A percentile compares a stretch with the other conserved stretches of the same genome.
phyloP scores from a whole-genome alignment of 495 filamentous ascomycete species.

The Oidiodendron maius region DNA sequence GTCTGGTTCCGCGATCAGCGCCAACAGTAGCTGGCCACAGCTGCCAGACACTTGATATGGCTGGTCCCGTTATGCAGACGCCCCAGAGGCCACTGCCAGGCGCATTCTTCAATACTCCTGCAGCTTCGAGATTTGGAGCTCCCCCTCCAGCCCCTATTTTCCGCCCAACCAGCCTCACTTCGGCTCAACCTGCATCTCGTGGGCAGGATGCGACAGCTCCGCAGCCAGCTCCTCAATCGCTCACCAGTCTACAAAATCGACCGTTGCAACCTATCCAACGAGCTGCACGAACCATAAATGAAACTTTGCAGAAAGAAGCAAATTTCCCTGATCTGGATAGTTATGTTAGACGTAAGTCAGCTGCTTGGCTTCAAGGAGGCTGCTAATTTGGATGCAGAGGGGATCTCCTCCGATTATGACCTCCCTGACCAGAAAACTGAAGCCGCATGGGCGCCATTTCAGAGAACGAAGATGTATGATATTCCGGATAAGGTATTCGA shows the following conservation, averaged over 20 bases:
- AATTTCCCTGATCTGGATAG: conserved; percentile 86
- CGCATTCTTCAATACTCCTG: conserved; percentile 69
- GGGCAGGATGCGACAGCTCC: conserved; percentile 1
- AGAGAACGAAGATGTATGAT: conserved; percentile 70
- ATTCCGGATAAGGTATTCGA: conserved; percentile 86
- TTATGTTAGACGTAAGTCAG: conserved; percentile 76
- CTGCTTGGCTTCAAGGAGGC: background rate
- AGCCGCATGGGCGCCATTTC: conserved; percentile 81
- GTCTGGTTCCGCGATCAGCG: conserved; percentile 10
- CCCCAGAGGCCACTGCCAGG: conserved; percentile 64
- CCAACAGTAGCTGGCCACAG: background rate
- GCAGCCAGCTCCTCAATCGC: conserved; percentile 10
- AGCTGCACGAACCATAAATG: conserved; percentile 78
- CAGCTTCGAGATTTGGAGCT: conserved; percentile 32
- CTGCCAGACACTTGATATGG: conserved; percentile 32
- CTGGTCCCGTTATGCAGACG: conserved; percentile 56
- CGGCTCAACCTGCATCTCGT: background rate
- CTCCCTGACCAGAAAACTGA: conserved; percentile 46
- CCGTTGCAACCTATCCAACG: conserved; percentile 63
- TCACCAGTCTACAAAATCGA: conserved; percentile 5
- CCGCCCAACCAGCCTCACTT: background rate
- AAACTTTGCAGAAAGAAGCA: conserved; percentile 64
- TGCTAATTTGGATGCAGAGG: conserved; percentile 47
- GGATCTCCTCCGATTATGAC: conserved; percentile 88
- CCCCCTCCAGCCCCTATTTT: conserved; percentile 34